A percentile compares a stretch with the other conserved stretches of the same genome.
Conservation (phyloP, 2,329 filamentous ascomycete species). For the Trichoderma sp. region DNA sequence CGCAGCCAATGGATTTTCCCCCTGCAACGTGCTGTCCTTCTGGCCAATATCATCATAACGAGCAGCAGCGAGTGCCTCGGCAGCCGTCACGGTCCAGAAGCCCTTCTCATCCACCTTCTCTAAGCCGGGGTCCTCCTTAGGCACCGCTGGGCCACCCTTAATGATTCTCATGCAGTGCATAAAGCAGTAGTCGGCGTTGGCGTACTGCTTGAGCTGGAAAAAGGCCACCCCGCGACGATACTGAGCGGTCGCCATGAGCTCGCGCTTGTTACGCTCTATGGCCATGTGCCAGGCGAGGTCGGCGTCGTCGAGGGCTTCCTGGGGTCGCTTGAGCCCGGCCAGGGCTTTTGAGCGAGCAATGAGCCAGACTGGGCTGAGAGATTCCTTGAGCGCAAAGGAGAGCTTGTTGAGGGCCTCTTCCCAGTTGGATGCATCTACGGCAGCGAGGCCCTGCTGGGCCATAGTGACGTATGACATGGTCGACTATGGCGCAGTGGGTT, state of each 20-base stretch:
- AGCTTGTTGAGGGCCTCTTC: slow-evolving; percentile 65
- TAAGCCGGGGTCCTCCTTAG: slow-evolving; percentile 32
- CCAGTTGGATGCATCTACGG: slow-evolving; percentile 63
- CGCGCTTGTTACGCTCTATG: slow-evolving; percentile 65
- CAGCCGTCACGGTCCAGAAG: slow-evolving; percentile 43
- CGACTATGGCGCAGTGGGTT: neutral
- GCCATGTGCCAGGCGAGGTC: slow-evolving; percentile 63
- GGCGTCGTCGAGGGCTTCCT: slow-evolving; percentile 66
- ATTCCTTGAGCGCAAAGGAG: slow-evolving; percentile 63
- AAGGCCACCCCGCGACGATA: slow-evolving; percentile 74
- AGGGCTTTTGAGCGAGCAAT: slow-evolving; percentile 79
- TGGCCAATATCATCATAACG: slow-evolving; percentile 33
- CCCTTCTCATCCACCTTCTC: slow-evolving; percentile 43
- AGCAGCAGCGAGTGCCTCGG: slow-evolving; percentile 31
- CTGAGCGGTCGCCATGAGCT: slow-evolving; percentile 77
- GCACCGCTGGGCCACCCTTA: slow-evolving; percentile 32
- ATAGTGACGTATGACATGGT: slow-evolving; percentile 51
- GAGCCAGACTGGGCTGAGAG: slow-evolving; percentile 72
- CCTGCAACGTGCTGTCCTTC: slow-evolving; percentile 8
- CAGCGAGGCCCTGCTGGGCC: slow-evolving; percentile 61
- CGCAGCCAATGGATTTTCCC: neutral
- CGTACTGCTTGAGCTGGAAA: slow-evolving; percentile 66
- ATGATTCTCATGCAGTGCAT: slow-evolving; percentile 49
- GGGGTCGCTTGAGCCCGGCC: slow-evolving; percentile 58
- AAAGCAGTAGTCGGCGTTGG: slow-evolving; percentile 72